Percentiles rank a stretch among this genome's conserved stretches.
These are phyloP conservation scores for Oryza coarctata DNA, from an alignment of 176 grass and related monocot species.

Conservation along the genomic window DNA sequence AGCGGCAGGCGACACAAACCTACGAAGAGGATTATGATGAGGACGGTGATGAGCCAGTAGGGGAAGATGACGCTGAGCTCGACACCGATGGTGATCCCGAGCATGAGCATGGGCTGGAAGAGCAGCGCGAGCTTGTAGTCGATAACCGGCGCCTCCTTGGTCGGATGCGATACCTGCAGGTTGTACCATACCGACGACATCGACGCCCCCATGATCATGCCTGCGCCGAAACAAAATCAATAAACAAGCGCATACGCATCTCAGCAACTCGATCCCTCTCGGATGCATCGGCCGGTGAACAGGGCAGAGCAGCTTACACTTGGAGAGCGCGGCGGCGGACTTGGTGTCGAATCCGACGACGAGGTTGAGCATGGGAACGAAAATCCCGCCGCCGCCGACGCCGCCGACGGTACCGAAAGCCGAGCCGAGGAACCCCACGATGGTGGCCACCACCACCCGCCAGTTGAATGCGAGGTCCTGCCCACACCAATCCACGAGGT, in stretches of 20 bases:
- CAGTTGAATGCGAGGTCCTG: slow-evolving; percentile 86
- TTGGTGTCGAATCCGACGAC: slow-evolving; percentile 97
- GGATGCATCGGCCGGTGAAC: background rate
- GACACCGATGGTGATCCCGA: slow-evolving; percentile 95
- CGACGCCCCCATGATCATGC: slow-evolving; percentile 99
- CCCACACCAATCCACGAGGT: background rate
- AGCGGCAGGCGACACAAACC: slow-evolving; percentile 39
- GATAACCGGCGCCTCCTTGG: slow-evolving; percentile 80
- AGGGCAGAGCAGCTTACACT: slow-evolving; percentile 57
- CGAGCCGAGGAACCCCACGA: slow-evolving; percentile 88
- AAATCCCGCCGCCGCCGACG: slow-evolving; percentile 93
- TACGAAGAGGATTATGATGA: slow-evolving; percentile 93
- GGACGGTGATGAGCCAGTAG: slow-evolving; percentile 95
- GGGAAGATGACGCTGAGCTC: slow-evolving; percentile 96
- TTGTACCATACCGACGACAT: slow-evolving; percentile 98
- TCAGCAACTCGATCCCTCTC: background rate
- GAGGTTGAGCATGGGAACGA: slow-evolving; percentile 94
- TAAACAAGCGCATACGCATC: too few relatives aligned
- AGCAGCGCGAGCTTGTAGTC: slow-evolving; percentile 91
- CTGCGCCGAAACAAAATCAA: slow-evolving; percentile 35
- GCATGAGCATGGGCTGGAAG: slow-evolving; percentile 99
- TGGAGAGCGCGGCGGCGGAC: slow-evolving; percentile 91
- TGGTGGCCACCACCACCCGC: slow-evolving; percentile 59
- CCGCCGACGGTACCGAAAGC: slow-evolving; percentile 96
- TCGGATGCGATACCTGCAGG: slow-evolving; percentile 86